phyloP scores from a whole-genome alignment of 2,329 filamentous ascomycete species.

The Colletotrichum siamense region DNA sequence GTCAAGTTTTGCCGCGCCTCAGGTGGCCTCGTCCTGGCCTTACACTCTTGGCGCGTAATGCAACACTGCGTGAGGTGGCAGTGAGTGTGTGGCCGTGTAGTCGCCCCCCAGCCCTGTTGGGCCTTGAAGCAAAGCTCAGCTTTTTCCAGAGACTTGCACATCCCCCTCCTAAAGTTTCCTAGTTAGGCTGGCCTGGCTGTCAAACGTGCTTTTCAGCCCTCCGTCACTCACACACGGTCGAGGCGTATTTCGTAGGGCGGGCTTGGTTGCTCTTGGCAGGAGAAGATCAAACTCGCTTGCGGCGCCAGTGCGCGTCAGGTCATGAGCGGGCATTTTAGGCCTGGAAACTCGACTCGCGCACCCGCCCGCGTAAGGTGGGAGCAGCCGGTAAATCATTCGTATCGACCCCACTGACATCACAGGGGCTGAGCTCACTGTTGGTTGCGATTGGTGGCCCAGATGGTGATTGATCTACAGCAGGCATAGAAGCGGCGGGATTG shows the following conservation, averaged over 20 bases:
- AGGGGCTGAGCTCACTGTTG: not conserved
- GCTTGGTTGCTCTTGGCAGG: not conserved
- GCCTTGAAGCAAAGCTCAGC: not conserved
- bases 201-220: not conserved
- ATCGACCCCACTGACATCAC: not conserved
- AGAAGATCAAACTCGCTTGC: constrained; percentile 18
- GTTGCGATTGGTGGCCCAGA: constrained; percentile 4
- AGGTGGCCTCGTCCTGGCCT: not conserved
- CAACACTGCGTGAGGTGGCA: not conserved
- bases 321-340: not conserved
- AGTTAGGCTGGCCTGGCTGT: not conserved
- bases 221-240: not conserved
- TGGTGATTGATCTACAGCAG: constrained; percentile 12
- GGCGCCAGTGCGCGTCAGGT: constrained; percentile 10
- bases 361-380: not conserved
- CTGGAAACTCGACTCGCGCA: not conserved
- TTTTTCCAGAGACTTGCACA: not conserved
- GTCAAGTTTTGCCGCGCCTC: not conserved
- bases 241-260: not conserved
- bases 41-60: not conserved
- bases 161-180: not conserved
- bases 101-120: not conserved
- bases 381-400: not conserved
- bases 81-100: not conserved
- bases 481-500: constrained; percentile 12